A percentile compares a stretch with the other conserved stretches of the same genome.
Evolutionary conservation across 2,329 filamentous ascomycete species (phyloP).

Genomic region (Huntiella bhutanensis): DNA sequence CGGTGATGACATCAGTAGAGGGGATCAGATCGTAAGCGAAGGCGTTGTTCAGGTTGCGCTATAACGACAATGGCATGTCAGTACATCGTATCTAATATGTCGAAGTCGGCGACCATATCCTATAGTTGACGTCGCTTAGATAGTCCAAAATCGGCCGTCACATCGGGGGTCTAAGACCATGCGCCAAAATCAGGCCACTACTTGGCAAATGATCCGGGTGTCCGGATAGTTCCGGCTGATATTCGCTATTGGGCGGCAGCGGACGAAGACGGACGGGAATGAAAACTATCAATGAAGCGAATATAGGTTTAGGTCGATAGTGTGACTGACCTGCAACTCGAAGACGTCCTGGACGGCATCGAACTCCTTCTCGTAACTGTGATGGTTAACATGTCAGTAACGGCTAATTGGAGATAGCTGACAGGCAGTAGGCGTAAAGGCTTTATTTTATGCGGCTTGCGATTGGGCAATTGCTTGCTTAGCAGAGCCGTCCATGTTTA

Average conservation of each 20-base stretch:
- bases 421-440: background rate
- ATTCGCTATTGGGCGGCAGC: too few relatives aligned
- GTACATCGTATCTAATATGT: background rate
- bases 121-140: too few relatives aligned
- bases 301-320: background rate
- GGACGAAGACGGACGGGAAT: background rate
- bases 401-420: background rate
- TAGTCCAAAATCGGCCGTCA: too few relatives aligned
- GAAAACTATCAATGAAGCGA: background rate
- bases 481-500: background rate
- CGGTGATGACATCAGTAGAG: slow-evolving; percentile 73
- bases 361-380: slow-evolving; percentile 96
- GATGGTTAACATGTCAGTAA: background rate
- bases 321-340: slow-evolving; percentile 75
- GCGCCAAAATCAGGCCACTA: slow-evolving; percentile 13
- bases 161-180: background rate
- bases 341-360: slow-evolving; percentile 95
- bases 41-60: slow-evolving; percentile 95
- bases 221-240: slow-evolving; percentile 8
- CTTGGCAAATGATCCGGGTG: slow-evolving; percentile 2
- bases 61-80: slow-evolving; percentile 9
- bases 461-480: slow-evolving; percentile 1
- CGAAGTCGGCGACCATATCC: too few relatives aligned
- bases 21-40: slow-evolving; percentile 99
- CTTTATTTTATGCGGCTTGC: slow-evolving; percentile 2